Evolutionary conservation across 2,329 filamentous ascomycete species (phyloP), one percentile per base, ranked within the genome.

Genomic region (Arthrinium phaeospermum): DNA sequence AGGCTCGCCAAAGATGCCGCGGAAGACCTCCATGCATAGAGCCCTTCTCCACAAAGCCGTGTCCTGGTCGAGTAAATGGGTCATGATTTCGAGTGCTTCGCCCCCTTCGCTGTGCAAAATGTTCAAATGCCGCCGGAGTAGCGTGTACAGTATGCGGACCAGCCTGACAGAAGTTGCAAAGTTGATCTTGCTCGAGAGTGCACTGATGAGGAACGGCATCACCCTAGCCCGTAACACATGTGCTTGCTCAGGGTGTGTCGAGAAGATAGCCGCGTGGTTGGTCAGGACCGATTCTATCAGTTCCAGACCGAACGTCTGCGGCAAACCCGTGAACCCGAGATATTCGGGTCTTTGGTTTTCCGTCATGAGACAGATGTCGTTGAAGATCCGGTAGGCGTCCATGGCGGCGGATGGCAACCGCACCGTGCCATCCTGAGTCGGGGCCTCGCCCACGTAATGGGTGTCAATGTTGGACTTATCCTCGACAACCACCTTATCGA

Each of bases 231-330:
- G 91, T 49, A 98, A 86, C 49, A 97, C 90, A 75, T 96, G 89
- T 6, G 93, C 90, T 80, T 97, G 93, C 79, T 98, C 95, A 0
- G 90, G 87, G 79, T 98, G 95, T 3, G 87, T 86, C 24, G 91
- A 86, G 80, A 98, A 96, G 41, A 97, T 90, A 70, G 88, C 86
- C n/a, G 92, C 90, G 84, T 98, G 94, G 77, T 95, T 97, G 34
- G 93, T 92, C 73, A 99, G 85, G 70, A 98, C 91, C 0, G 94
- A 96, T 82, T 98, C 95, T 77, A 99, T 94, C 71, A 98, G 87
- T 80, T 99, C 96, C 1, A 99, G 85, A 7, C 95, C 94, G 77
- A 97, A 96, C 0, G 93, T 92, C 77, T 94, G 91, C 0, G 94
- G 91, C 13, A 98, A 87, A 4, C 90, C 90, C 16, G 93, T 91